Base-by-base conservation (phyloP, 2,329 filamentous ascomycete species). In the Elsinoe arachidis region DNA sequence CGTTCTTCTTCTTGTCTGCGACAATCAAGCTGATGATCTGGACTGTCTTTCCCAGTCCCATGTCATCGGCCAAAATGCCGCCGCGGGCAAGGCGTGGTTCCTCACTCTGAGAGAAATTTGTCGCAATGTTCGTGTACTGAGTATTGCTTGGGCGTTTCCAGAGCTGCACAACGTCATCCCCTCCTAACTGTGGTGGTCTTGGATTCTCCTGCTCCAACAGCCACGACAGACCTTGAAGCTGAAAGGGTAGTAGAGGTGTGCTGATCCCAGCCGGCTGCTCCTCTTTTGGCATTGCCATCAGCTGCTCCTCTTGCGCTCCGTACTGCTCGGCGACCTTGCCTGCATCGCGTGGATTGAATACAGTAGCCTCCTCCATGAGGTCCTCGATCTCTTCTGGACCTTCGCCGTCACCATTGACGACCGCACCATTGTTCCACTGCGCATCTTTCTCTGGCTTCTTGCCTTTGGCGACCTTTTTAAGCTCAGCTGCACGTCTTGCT, bases 1-100 rank as follows among this genome's bases (percentile, higher is more conserved):
- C 63, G 47, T 58, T 56, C 47, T 62, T 62, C 37, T 63, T 62
- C 7, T 56, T 65, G 58, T 84, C 81, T 1, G 80, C 75, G 62
- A 91, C 73, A 57, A 96, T 85, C 35, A 95, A 73, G 55, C 88
- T 87, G 63, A 96, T 92, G 49, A 90, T 80, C 68, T 95, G 87
- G 7, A 96, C 78, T 0, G 90, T 96, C 74, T 95, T 95, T 21
- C 90, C 90, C 4, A 96, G 73, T 2, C 90, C 90, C 91, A 96
- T 96, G 65, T 96, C 90, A 68, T 96, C 90, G 1, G 90, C 89
- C 7, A 96, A 78, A 52, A 96, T 90, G 33, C 90, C 90, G 15
- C 90, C 90, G 52, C 83, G 88, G 5, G 88, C 82, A 19, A 95
- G 77, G 0, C 74, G 70, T 0, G 89, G 89, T 1, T 78, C 70